Conservation (phyloP, 1,284 basidiomycete genomes). For the Mycena citricolor region DNA sequence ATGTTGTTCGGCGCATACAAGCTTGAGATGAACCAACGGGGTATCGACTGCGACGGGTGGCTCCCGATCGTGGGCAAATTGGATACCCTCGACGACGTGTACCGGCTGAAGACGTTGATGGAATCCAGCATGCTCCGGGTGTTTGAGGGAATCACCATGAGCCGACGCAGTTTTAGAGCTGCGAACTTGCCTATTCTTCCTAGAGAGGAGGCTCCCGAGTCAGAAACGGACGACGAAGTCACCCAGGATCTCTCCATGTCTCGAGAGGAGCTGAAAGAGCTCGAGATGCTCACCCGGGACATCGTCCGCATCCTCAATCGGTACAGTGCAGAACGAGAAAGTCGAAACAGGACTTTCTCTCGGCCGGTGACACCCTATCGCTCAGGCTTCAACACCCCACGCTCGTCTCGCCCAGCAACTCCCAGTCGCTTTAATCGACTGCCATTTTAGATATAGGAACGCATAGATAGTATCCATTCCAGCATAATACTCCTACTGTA, state of each 20-base stretch:
- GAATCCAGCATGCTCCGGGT: constrained; percentile 88
- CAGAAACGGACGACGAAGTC: constrained; percentile 57
- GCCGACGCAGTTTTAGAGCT: constrained; percentile 34
- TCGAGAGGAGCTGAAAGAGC: constrained; percentile 66
- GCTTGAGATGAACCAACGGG: constrained; percentile 64
- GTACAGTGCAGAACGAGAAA: constrained; percentile 59
- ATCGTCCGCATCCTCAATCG: constrained; percentile 71
- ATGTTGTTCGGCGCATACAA: constrained; percentile 91
- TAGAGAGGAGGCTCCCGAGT: constrained; percentile 61
- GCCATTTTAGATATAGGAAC: constrained; percentile 16
- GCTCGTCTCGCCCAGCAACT: constrained; percentile 62
- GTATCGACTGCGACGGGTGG: constrained; percentile 90
- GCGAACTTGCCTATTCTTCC: constrained; percentile 39
- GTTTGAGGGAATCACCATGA: constrained; percentile 82
- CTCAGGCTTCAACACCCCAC: constrained; percentile 60
- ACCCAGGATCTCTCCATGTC: constrained; percentile 49
- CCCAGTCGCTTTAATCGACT: constrained; percentile 49
- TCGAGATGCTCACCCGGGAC: constrained; percentile 73
- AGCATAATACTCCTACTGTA: constrained; percentile 21
- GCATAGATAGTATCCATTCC: no score
- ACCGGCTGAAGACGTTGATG: constrained; percentile 81
- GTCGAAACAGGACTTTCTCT: constrained; percentile 59
- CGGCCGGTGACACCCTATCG: constrained; percentile 61
- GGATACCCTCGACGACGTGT: constrained; percentile 80
- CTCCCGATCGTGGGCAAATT: constrained; percentile 81